Base-by-base conservation (phyloP, 2,329 filamentous ascomycete genomes). In the Corniculantispora saksenae region DNA sequence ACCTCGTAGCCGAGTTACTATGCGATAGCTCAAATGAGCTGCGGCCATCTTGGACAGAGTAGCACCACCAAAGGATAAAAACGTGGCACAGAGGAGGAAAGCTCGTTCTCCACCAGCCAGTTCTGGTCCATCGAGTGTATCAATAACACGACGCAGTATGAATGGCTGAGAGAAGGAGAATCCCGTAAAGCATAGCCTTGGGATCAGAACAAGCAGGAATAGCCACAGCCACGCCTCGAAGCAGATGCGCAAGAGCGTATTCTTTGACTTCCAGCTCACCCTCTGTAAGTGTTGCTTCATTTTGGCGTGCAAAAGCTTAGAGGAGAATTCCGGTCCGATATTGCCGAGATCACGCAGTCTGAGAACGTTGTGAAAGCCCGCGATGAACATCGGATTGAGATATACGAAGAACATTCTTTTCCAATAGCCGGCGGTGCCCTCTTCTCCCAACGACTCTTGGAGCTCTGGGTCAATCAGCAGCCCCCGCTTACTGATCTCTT, bases 1-100 rank as follows among this genome's bases (percentile, higher is more conserved):
- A 7, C 71, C 76, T n/a, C 77, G 73, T 25, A 74, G 63, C 67
- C 74, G 71, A 15, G 74, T 73, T 45, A 75, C 73, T 29, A 72
- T 68, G 21, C 74, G 74, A 47, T 53, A 23, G 17, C 29, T 53
- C 58, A 53, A 6, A 15, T 61, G 58, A 13, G 21, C 21, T 3
- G 56, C 21, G 2, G 43, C 45, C 25, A 19, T 38, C 17, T 50
- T 48, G 2, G 56, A 48, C 2, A 59, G 17, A 23, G 56, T 17
- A 3, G 40, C 15, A 7, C 56, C 56, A 5, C 25, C n/a, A 23
- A 59, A 59, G 3, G 56, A 47, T 10, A 59, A 29, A 19, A 59
- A 35, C 9, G 56, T 59, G 1, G 56, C 56, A 23, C n/a, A 38
- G 10, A 59, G 9, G 3, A 35, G 27, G 5, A 50, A 32, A 4